These are phyloP conservation scores for Capronia americana DNA, from an alignment of 2,329 filamentous ascomycete species.

Conservation along the genomic window DNA sequence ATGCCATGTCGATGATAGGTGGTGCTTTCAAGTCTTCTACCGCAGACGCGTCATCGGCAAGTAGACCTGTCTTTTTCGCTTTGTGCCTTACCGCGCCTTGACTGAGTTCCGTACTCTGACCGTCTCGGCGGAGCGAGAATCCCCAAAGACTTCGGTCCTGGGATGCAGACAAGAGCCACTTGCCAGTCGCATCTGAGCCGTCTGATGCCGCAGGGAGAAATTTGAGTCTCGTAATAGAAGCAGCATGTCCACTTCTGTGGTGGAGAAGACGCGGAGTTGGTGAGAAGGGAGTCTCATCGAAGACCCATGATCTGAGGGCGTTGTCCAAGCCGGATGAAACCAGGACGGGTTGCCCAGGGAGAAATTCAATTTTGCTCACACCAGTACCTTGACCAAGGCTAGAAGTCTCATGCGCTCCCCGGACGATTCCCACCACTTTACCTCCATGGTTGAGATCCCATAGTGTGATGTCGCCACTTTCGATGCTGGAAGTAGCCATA, in stretches of 20 bases:
- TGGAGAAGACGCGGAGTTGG: constrained; percentile 85
- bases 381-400: constrained; percentile 68
- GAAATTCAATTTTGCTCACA: constrained; percentile 85
- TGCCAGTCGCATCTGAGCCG: constrained; percentile 83
- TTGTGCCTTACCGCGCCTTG: constrained; percentile 88
- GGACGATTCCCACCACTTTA: constrained; percentile 81
- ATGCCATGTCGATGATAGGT: constrained; percentile 89
- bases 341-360: constrained; percentile 86
- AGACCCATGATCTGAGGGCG: constrained; percentile 94
- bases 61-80: constrained; percentile 70
- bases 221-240: constrained; percentile 78
- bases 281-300: constrained; percentile 89
- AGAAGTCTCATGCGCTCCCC: constrained; percentile 78
- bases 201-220: constrained; percentile 91
- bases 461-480: constrained; percentile 86
- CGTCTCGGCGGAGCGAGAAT: constrained; percentile 92
- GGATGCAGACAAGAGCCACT: constrained; percentile 91
- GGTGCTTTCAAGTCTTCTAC: constrained; percentile 75
- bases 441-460: constrained; percentile 95
- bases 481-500: constrained; percentile 85
- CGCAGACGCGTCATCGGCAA: constrained; percentile 33
- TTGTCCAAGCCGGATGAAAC: constrained; percentile 93
- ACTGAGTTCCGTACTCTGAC: constrained; percentile 90
- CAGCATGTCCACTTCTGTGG: constrained; percentile 84
- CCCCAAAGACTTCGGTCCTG: constrained; percentile 93